Conservation (phyloP, 1,139 yeast species). For the Taiozyma sp. region DNA sequence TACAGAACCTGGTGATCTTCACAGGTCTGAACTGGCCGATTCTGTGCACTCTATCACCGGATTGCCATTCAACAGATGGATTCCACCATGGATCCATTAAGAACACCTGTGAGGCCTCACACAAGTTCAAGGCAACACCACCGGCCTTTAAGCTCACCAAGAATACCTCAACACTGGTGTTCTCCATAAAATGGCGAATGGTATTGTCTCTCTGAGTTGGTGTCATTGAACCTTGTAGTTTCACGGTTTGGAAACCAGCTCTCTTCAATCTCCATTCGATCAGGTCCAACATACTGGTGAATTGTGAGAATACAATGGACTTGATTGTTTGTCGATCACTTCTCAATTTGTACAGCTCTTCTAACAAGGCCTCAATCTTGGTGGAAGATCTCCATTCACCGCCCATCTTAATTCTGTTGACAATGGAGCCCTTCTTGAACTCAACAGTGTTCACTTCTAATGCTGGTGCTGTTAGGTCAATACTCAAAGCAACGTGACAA, state of each 20-base stretch:
- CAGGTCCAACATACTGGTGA: conserved; percentile 92
- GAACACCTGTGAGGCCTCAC: conserved; percentile 96
- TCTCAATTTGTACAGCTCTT: conserved; percentile 81
- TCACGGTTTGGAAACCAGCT: conserved; percentile 93
- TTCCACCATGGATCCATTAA: conserved; percentile 99
- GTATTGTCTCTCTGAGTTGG: conserved; percentile 93
- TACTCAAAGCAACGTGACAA: conserved; percentile 88
- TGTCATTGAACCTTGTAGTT: conserved; percentile 93
- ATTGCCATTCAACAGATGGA: conserved; percentile 97
- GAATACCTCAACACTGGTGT: conserved; percentile 87
- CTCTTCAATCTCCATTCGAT: conserved; percentile 93
- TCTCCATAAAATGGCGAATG: conserved; percentile 87
- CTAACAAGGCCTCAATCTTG: conserved; percentile 92
- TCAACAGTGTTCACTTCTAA: conserved; percentile 64
- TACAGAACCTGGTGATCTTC: conserved; percentile 85
- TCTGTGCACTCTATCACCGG: conserved; percentile 97
- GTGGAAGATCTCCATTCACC: conserved; percentile 77
- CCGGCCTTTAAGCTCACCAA: conserved; percentile 95
- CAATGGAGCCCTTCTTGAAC: conserved; percentile 77
- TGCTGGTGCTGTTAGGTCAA: conserved; percentile 86
- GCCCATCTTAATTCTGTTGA: conserved; percentile 83
- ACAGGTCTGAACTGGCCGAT: conserved; percentile 96
- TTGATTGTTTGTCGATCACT: conserved; percentile 87
- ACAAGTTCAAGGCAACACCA: conserved; percentile 92
- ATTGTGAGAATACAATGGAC: conserved; percentile 94